Evolutionary conservation across 2,329 filamentous ascomycete genomes (phyloP).

Genomic region (Rutstroemia sp.): DNA sequence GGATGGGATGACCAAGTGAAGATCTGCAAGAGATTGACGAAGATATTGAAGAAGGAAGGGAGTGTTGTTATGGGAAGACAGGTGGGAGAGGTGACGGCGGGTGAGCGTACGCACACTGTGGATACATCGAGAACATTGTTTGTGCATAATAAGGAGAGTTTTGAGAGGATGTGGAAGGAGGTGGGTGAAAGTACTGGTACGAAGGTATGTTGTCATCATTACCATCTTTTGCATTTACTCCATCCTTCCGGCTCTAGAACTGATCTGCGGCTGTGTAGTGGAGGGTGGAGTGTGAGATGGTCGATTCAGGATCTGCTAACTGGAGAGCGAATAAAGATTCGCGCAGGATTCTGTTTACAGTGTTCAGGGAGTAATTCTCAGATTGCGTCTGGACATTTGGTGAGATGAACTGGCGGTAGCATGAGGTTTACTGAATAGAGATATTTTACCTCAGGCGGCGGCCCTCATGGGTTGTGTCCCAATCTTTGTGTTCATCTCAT

Average conservation of each 20-base stretch:
- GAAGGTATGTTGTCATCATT: background rate
- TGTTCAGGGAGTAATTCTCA: background rate
- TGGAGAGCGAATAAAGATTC: background rate
- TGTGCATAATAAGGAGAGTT: constrained; percentile 9
- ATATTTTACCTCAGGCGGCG: too few species aligned
- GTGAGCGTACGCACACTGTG: background rate
- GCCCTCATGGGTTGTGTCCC: too few species aligned
- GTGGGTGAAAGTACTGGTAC: constrained; percentile 17
- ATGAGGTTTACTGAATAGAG: too few species aligned
- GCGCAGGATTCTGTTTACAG: background rate
- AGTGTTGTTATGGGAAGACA: constrained; percentile 3
- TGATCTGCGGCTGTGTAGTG: background rate
- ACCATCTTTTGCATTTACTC: background rate
- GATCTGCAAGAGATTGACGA: constrained; percentile 24
- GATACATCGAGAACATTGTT: background rate
- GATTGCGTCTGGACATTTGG: too few species aligned
- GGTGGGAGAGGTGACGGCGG: constrained; percentile 19
- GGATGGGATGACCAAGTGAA: constrained; percentile 10
- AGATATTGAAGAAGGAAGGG: constrained; percentile 7
- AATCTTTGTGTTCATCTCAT: too few species aligned
- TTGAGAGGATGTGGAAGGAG: constrained; percentile 13
- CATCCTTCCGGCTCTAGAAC: background rate
- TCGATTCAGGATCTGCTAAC: background rate
- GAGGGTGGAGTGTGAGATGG: background rate
- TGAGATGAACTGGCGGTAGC: too few species aligned